These are phyloP conservation scores for Pinus albicaulis DNA, from an alignment of 75 land plant genomes.

Conservation along the genomic window DNA sequence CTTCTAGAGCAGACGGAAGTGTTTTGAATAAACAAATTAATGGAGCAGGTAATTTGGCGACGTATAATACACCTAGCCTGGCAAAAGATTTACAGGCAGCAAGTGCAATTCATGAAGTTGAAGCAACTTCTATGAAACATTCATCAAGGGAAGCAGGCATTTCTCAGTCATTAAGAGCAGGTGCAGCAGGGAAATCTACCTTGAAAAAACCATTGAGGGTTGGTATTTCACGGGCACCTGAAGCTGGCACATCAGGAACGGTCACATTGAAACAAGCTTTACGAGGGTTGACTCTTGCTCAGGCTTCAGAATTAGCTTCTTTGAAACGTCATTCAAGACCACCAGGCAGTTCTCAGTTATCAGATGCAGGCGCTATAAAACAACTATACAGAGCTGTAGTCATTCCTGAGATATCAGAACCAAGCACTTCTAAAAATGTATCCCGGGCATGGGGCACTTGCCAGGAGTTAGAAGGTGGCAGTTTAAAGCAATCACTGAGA, in stretches of 20 bases:
- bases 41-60: neutral
- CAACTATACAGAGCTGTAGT: neutral
- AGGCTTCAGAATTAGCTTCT: neutral
- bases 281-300: neutral
- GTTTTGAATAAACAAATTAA: neutral
- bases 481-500: neutral
- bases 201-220: constrained; percentile 3
- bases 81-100: neutral
- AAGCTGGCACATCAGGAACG: neutral
- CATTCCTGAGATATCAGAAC: neutral
- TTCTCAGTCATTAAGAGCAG: neutral
- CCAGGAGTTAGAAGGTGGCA: neutral
- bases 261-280: constrained; percentile 9
- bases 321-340: constrained; percentile 19
- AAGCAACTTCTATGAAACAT: neutral
- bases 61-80: neutral
- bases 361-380: neutral
- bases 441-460: neutral
- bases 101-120: neutral
- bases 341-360: constrained; percentile 10
- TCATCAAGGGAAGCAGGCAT: neutral
- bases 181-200: neutral
- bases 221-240: neutral
- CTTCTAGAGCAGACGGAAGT: neutral
- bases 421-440: neutral